Evolutionary conservation across 2,329 filamentous ascomycete genomes (phyloP), one percentile per base, ranked within the genome.

Genomic region (Sporothrix schenckii): DNA sequence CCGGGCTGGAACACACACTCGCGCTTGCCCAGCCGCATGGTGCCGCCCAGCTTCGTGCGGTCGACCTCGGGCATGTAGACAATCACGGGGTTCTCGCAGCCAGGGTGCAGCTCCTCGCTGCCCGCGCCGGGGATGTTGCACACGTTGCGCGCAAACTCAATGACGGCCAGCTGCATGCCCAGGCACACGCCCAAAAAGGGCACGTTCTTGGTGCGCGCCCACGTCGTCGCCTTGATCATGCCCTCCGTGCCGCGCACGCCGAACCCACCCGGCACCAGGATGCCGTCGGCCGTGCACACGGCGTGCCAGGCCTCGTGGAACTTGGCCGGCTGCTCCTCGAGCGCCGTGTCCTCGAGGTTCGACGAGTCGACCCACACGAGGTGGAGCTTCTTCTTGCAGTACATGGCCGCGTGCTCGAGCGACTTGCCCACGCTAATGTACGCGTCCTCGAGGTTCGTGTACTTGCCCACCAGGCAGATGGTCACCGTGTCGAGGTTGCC

Each of bases 401-500:
- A 88, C 94, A 98, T 97, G 5, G 94, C 90, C 1, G 92, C 88
- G 80, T 98, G 94, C 81, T 98, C 94, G 3, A 98, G 85, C 0
- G 93, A 89, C 81, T 97, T 97, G 79, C 88, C 86, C 56, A 97
- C 76, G 21, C 75, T 77, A 63, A 97, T 86, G 77, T 97, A 98
- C 4, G 92, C 91, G 79, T 98, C 94, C 69, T 93, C 89, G 4
- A 94, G 87, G 68, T 88, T 88, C 27, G 89, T 90, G 79, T 99
- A 99, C 81, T 98, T 98, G 75, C 95, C 95, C 13, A 98, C 94
- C 14, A 99, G 84, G 10, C 89, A 93, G 78, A 99, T 96, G 53
- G 86, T 86, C 71, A 98, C 90, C 0, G 86, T 84, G 56, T 92
- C 89, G 66, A 90, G 83, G 72, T 88, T 87, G 69, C 66, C 68